Evolutionary conservation across 2,329 filamentous ascomycete genomes (phyloP).

Genomic region (Botrytis medusae): DNA sequence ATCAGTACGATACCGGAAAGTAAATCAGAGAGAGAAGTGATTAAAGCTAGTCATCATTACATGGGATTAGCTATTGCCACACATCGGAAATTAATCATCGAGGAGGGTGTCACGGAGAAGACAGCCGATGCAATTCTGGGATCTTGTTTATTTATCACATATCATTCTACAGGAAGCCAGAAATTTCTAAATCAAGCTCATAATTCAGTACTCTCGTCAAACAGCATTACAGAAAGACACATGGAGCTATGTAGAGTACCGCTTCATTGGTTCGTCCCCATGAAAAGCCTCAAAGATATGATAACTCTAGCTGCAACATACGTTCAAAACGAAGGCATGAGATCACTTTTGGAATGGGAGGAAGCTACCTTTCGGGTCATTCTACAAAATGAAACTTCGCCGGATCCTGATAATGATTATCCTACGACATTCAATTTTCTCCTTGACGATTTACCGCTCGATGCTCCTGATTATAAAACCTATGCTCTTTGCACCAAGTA

Average conservation of each 20-base stretch:
- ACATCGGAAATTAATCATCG: not conserved
- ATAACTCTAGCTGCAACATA: not conserved
- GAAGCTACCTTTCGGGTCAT: not conserved
- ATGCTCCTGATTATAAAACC: not conserved
- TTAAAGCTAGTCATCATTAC: constrained; percentile 7
- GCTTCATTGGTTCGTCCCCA: constrained; percentile 15
- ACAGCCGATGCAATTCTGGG: constrained; percentile 6
- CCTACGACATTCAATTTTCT: constrained; percentile 6
- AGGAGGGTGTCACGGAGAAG: constrained; percentile 6
- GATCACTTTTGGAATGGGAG: not conserved
- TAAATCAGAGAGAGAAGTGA: not conserved
- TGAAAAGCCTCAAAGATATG: constrained; percentile 6
- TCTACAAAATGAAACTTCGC: not conserved
- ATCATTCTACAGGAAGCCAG: not conserved
- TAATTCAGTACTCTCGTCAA: not conserved
- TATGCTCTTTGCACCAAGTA: not conserved
- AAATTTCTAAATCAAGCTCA: not conserved
- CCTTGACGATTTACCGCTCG: not conserved
- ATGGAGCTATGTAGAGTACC: not conserved
- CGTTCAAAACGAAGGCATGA: not conserved
- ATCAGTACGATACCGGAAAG: not conserved
- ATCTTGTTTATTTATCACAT: constrained; percentile 8
- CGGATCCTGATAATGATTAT: not conserved
- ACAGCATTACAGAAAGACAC: not conserved
- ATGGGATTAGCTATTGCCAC: constrained; percentile 7